Evolutionary conservation across 768 basidiomycete species (phyloP).

Genomic region (Hirschioporus abietinus): DNA sequence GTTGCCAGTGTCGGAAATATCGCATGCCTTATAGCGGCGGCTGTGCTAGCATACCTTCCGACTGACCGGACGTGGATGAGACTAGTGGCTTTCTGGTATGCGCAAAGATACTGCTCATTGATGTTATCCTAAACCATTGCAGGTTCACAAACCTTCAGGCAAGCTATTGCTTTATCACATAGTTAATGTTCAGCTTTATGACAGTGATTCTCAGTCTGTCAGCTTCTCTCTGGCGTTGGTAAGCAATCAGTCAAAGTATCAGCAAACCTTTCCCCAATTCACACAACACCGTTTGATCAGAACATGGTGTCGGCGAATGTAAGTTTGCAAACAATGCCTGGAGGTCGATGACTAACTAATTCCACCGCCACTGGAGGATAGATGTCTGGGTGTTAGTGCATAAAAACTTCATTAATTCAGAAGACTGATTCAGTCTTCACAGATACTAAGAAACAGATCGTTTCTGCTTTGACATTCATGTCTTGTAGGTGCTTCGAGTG

Average conservation of each 20-base stretch:
- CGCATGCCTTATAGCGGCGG: slow-evolving; percentile 28
- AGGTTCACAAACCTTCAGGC: slow-evolving; percentile 17
- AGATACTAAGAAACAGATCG: not conserved
- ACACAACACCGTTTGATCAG: not conserved
- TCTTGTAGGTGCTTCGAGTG: not conserved
- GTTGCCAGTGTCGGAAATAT: slow-evolving; percentile 18
- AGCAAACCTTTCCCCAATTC: too few species aligned
- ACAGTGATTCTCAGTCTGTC: slow-evolving; percentile 7
- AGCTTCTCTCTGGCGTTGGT: slow-evolving; percentile 1
- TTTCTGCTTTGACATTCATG: not conserved
- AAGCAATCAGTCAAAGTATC: not conserved
- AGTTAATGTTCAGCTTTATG: slow-evolving; percentile 14
- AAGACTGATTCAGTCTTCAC: not conserved
- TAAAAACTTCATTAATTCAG: not conserved
- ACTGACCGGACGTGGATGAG: slow-evolving; percentile 23
- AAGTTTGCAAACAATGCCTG: not conserved
- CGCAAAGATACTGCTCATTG: slow-evolving; percentile 16
- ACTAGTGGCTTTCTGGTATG: slow-evolving; percentile 29
- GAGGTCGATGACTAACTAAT: not conserved
- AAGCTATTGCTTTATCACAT: slow-evolving; percentile 20
- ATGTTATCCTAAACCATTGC: slow-evolving; percentile 19
- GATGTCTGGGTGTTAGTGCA: not conserved
- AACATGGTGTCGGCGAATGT: not conserved
- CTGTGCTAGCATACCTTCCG: slow-evolving; percentile 25
- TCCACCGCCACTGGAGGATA: not conserved